Percentiles rank a stretch among this genome's conserved stretches.
phyloP scores from a whole-genome alignment of 805 yeast species.

The Saccharomycopsis sp. region DNA sequence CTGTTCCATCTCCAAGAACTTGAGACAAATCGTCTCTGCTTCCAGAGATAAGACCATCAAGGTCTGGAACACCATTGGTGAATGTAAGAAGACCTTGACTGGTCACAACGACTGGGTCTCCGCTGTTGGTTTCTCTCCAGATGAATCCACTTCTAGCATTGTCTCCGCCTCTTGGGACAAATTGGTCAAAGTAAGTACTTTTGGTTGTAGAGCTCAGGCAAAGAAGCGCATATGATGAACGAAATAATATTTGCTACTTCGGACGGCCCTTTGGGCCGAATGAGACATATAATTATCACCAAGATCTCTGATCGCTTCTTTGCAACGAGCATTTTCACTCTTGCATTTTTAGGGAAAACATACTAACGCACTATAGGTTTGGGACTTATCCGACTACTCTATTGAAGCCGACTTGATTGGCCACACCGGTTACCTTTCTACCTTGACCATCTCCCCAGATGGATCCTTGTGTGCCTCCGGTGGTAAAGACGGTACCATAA shows the following conservation, averaged over 20 bases:
- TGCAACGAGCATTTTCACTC: background rate
- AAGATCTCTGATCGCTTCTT: slow-evolving; percentile 84
- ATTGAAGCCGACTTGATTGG: slow-evolving; percentile 96
- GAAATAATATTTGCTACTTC: slow-evolving; percentile 97
- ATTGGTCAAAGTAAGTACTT: slow-evolving; percentile 90
- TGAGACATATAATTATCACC: slow-evolving; percentile 96
- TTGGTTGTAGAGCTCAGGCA: background rate
- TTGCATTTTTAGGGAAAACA: too few relatives aligned
- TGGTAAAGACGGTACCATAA: slow-evolving; percentile 98
- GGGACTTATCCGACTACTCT: slow-evolving; percentile 83
- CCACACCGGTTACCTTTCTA: slow-evolving; percentile 98
- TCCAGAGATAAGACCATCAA: slow-evolving; percentile 96
- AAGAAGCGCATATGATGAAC: slow-evolving; percentile 58
- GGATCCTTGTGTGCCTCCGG: slow-evolving; percentile 99
- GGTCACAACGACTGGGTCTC: slow-evolving; percentile 99
- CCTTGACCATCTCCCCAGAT: slow-evolving; percentile 98
- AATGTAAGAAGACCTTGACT: slow-evolving; percentile 86
- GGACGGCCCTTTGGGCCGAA: slow-evolving; percentile 70
- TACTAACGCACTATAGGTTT: slow-evolving; percentile 50
- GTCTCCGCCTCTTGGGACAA: slow-evolving; percentile 99
- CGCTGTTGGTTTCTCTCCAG: slow-evolving; percentile 94
- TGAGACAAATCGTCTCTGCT: slow-evolving; percentile 97
- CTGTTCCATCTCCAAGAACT: slow-evolving; percentile 91
- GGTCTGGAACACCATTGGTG: slow-evolving; percentile 99
- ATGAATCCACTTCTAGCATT: slow-evolving; percentile 58